Percentiles rank a stretch among this genome's conserved stretches.
Conservation (phyloP, 768 basidiomycete genomes). For the Boletus vermiculosoides region DNA sequence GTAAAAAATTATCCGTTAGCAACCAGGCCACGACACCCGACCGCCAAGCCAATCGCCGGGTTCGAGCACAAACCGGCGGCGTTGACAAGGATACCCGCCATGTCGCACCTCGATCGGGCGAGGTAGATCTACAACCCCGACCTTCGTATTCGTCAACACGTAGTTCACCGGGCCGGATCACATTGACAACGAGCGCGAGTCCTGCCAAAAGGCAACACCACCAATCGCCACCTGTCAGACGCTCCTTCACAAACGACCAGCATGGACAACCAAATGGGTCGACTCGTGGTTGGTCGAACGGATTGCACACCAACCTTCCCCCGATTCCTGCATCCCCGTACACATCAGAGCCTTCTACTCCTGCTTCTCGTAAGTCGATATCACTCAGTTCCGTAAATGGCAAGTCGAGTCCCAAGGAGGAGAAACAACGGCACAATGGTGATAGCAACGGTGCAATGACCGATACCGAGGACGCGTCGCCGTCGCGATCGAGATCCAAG, state of each 20-base stretch:
- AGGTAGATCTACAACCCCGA: slow-evolving; percentile 27
- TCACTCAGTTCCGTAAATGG: slow-evolving; percentile 35
- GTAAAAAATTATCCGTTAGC: slow-evolving; percentile 13
- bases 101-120: slow-evolving; percentile 29
- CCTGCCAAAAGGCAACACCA: slow-evolving; percentile 29
- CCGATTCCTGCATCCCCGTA: slow-evolving; percentile 73
- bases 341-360: slow-evolving; percentile 56
- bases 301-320: slow-evolving; percentile 42
- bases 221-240: slow-evolving; percentile 27
- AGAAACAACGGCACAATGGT: slow-evolving; percentile 29
- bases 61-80: slow-evolving; percentile 36
- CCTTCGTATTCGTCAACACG: slow-evolving; percentile 36
- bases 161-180: slow-evolving; percentile 33
- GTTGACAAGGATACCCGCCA: slow-evolving; percentile 35
- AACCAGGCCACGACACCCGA: slow-evolving; percentile 24
- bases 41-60: slow-evolving; percentile 36
- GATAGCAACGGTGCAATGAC: slow-evolving; percentile 28
- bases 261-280: slow-evolving; percentile 27
- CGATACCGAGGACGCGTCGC: slow-evolving; percentile 38
- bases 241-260: slow-evolving; percentile 34
- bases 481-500: slow-evolving; percentile 50
- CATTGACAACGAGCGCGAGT: slow-evolving; percentile 20
- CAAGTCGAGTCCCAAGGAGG: slow-evolving; percentile 33
- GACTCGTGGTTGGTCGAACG: slow-evolving; percentile 35
- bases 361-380: slow-evolving; percentile 52